Base-by-base conservation (phyloP, 202 grass and related monocot species). In the Digitaria exilis region DNA sequence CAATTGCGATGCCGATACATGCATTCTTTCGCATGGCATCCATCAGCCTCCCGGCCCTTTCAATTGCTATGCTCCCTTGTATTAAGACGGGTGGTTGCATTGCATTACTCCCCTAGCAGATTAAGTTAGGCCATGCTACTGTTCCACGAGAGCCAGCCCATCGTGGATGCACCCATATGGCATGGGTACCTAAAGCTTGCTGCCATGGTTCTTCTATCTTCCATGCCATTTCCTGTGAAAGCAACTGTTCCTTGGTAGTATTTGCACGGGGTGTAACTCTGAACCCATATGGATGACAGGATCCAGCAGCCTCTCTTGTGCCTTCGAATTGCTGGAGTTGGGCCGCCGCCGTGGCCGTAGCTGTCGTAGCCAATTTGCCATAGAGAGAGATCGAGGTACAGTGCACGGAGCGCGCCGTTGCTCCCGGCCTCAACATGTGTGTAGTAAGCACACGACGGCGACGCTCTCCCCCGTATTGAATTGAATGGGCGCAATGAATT, bases 401-500 rank as follows among this genome's bases (percentile, higher is more conserved):
- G 12, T 4, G 12, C 11, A 15, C 12, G 44, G 44, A 46, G 13
- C 12, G 44, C 12, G 44, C 44, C 44, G 44, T 46, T 14, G 44
- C 44, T 46, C 44, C 3, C 44, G 44, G 44, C 12, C 12, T 15
- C 22, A 58, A 6, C 56, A 45, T 48, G 75, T 49, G 37, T n/a
- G n/a, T n/a, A n/a, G n/a, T 31, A 31, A 62, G 56, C 37, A 26
- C 11, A 22, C 54, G 42, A 78, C 41, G 58, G 61, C 41, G 58
- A 14, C 21, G 71, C 45, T n/a, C 65, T n/a, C 37, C 37, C 69
- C 13, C 15, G 69, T 78, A 78, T 49, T 78, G 42, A 78, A 49
- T 64, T 5, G n/a, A n/a, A n/a, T n/a, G n/a, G 75, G 41, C 24
- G 60, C 76, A 65, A 79, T 79, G 28, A 65, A 79, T 79, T 51